phyloP scores from a whole-genome alignment of 495 filamentous ascomycete genomes.

The Pyronema omphalodes region DNA sequence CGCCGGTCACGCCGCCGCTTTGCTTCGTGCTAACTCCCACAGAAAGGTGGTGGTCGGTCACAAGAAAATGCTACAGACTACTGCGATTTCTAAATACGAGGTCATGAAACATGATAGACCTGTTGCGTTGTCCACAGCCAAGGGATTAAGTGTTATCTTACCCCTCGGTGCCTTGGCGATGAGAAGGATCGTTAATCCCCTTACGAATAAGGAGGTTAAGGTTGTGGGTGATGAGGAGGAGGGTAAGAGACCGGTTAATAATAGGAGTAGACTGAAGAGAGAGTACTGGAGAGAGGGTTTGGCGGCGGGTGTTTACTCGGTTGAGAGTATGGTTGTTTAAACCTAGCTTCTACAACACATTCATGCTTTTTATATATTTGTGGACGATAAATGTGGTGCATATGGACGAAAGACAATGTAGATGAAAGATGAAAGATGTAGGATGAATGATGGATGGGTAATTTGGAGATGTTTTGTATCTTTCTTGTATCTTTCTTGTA shows the following conservation, averaged over 20 bases:
- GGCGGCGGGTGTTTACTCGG: slow-evolving; percentile 20
- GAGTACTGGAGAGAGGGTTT: slow-evolving; percentile 13
- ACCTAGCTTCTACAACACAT: neutral
- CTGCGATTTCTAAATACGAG: neutral
- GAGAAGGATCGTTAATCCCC: neutral
- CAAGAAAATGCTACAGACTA: slow-evolving; percentile 2
- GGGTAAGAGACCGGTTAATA: slow-evolving; percentile 5
- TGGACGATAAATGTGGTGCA: too few relatives aligned
- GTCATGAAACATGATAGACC: slow-evolving; percentile 1
- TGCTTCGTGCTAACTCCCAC: neutral
- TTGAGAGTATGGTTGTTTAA: slow-evolving; percentile 23
- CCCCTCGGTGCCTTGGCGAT: neutral
- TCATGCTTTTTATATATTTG: neutral
- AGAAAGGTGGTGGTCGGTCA: neutral
- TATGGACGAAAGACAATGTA: too few relatives aligned
- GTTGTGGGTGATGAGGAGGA: slow-evolving; percentile 5
- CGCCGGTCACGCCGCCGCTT: neutral
- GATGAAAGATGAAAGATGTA: too few relatives aligned
- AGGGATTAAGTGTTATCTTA: neutral
- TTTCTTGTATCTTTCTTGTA: too few relatives aligned
- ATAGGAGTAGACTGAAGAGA: slow-evolving; percentile 5
- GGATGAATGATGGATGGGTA: too few relatives aligned
- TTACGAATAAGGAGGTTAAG: neutral
- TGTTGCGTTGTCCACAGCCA: neutral
- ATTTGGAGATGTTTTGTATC: too few relatives aligned